A percentile compares a stretch with the other conserved stretches of the same genome.
Conservation (phyloP, 73 alveolate genomes). For the Halteria grandinella region DNA sequence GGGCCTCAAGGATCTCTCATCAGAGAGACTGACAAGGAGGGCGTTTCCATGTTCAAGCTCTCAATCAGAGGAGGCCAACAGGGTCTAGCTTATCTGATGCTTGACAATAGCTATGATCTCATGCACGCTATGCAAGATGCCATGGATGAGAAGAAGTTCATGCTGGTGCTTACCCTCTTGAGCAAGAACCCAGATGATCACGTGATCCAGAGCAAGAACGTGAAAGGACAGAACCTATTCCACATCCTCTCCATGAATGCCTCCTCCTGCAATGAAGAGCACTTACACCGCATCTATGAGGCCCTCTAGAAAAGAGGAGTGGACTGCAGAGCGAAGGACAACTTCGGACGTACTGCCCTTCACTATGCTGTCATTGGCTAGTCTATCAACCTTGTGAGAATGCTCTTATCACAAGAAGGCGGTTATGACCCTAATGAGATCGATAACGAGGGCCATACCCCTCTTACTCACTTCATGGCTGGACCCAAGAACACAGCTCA, state of each 20-base stretch:
- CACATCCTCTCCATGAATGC: constrained; percentile 76
- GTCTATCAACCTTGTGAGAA: constrained; percentile 27
- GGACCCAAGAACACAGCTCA: background rate
- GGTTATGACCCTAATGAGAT: constrained; percentile 58
- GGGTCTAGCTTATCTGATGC: constrained; percentile 78
- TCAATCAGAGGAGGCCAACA: constrained; percentile 70
- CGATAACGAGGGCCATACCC: constrained; percentile 55
- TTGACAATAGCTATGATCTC: constrained; percentile 69
- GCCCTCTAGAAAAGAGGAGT: constrained; percentile 61
- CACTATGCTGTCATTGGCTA: constrained; percentile 72
- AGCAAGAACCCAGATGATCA: constrained; percentile 66
- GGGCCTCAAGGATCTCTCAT: constrained; percentile 72
- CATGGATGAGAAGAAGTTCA: constrained; percentile 67
- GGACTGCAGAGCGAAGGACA: constrained; percentile 60
- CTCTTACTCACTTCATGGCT: constrained; percentile 10
- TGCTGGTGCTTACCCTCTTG: constrained; percentile 71
- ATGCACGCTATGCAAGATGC: constrained; percentile 83
- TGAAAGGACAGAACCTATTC: constrained; percentile 65
- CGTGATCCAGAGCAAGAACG: constrained; percentile 48
- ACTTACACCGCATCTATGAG: constrained; percentile 51
- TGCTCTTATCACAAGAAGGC: constrained; percentile 29
- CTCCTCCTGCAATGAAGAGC: constrained; percentile 4
- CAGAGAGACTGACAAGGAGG: constrained; percentile 76
- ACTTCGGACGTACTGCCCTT: constrained; percentile 66
- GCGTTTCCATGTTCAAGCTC: constrained; percentile 71